Evolutionary conservation across 768 basidiomycete genomes (phyloP), one percentile per base, ranked within the genome.

Genomic region (Termitomyces sp.): DNA sequence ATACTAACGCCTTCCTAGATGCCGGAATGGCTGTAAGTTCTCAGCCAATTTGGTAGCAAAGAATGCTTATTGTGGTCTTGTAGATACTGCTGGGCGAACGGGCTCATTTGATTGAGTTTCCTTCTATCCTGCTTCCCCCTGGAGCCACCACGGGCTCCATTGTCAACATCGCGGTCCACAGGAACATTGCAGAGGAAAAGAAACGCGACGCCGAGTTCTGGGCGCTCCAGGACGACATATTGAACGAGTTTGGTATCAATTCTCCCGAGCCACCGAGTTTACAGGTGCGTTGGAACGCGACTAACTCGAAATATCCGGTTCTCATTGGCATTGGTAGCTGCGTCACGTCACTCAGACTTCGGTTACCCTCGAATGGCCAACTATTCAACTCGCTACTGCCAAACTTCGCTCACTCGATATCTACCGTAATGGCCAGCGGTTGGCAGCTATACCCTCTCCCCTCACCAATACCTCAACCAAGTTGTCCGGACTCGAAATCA

Each of bases 51-150:
- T 29, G 27, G 32, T 42, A 34, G 41, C 16, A 37, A 19, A 44
- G 21, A 16, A 37, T 57, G 52, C 37, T 65, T 23, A 60, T 53
- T 56, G 56, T 21, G 29, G 49, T 10, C 40, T 17, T 53, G 45
- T 69, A 94, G 93, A 95, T 97, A 62, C 82, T 96, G 1, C 81
- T 98, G 14, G 95, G 96, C 16, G 93, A 92, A 70, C 84, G 93
- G 42, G 95, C 95, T 17, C 96, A 98, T 67, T 81, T 98, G 35
- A 96, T 99, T 65, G 96, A 99, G 72, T 99, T 98, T 71, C 97
- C 97, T 1, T 98, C 97, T 0, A 80, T 99, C 38, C 82, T 98
- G 1, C 77, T 98, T 7, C 97, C 97, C 1, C 91, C 95, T 0
- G 95, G 95, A 14, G 87, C 93, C 1, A 86, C 89, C 9, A 85